Percentiles rank a stretch among this genome's conserved stretches.
Evolutionary conservation across 176 grass and related monocot species (phyloP).

Genomic region (Musa acuminata): DNA sequence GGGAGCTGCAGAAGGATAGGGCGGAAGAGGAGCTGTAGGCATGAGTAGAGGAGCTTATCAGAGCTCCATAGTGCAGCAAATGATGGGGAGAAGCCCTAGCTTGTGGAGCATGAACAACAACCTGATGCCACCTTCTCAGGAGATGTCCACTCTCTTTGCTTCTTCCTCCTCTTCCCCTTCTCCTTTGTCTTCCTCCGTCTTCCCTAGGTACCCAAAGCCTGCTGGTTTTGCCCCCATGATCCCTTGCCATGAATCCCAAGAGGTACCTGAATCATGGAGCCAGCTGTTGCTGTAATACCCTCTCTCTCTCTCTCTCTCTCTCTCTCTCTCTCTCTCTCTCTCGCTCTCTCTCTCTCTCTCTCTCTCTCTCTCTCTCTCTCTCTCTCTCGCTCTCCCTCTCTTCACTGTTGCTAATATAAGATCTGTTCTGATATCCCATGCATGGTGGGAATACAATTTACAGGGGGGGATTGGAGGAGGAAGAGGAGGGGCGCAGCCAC

Average conservation of each 20-base stretch:
- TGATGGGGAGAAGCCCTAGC: constrained; percentile 4
- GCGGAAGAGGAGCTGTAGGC: background rate
- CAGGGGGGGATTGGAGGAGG: constrained; percentile 42
- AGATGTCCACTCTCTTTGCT: background rate
- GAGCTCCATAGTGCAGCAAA: constrained; percentile 9
- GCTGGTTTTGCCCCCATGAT: constrained; percentile 11
- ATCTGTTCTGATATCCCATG: background rate
- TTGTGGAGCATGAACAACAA: background rate
- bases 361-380: too few species aligned
- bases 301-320: constrained; percentile 3
- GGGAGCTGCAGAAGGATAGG: background rate
- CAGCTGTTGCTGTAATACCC: constrained; percentile 37
- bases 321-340: background rate
- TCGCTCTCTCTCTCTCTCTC: too few species aligned
- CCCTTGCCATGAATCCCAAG: constrained; percentile 28
- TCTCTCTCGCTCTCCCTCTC: too few species aligned
- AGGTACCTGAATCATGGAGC: constrained; percentile 48
- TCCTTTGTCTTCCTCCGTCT: constrained; percentile 40
- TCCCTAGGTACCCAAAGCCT: constrained; percentile 38
- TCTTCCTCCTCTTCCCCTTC: constrained; percentile 18
- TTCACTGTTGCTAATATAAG: background rate
- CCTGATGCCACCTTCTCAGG: background rate
- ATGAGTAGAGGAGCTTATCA: constrained; percentile 6
- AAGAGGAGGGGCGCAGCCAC: constrained; percentile 32
- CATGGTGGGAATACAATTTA: background rate